A percentile compares a stretch with the other conserved stretches of the same genome.
Conservation (phyloP, 768 basidiomycete genomes). For the Nevesoporus exiguus region DNA sequence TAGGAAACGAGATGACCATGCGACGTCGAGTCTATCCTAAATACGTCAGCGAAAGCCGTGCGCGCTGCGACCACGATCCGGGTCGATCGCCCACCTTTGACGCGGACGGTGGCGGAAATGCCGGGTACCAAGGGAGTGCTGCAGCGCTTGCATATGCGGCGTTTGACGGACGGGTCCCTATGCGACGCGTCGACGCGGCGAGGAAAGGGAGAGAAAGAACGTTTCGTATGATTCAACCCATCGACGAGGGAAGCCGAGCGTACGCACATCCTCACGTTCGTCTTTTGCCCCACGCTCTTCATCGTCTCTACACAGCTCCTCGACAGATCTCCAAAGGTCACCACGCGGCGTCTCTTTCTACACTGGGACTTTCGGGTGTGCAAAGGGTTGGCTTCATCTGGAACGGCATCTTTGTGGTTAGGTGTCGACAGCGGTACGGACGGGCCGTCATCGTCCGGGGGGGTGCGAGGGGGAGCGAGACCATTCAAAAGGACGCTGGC, state of each 20-base stretch:
- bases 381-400: neutral
- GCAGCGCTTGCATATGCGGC: slow-evolving; percentile 72
- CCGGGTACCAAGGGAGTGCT: slow-evolving; percentile 65
- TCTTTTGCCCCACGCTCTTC: slow-evolving; percentile 69
- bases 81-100: slow-evolving; percentile 48
- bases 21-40: slow-evolving; percentile 35
- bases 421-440: neutral
- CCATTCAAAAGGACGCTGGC: slow-evolving; percentile 62
- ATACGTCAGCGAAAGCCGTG: slow-evolving; percentile 16
- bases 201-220: neutral
- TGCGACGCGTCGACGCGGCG: neutral
- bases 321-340: slow-evolving; percentile 50
- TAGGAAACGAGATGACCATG: slow-evolving; percentile 58
- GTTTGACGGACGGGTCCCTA: slow-evolving; percentile 84
- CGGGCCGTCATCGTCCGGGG: neutral
- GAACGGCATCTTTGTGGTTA: neutral
- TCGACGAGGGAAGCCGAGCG: neutral
- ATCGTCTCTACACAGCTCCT: slow-evolving; percentile 62
- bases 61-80: too few relatives aligned
- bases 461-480: slow-evolving; percentile 22
- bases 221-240: neutral
- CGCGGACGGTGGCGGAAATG: slow-evolving; percentile 56
- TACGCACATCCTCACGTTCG: slow-evolving; percentile 71
- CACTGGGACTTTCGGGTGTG: neutral
- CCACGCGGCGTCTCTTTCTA: slow-evolving; percentile 28